A percentile compares a stretch with the other conserved stretches of the same genome.
phyloP scores from a whole-genome alignment of 2,329 filamentous ascomycete species.

The Penicillium sp. region DNA sequence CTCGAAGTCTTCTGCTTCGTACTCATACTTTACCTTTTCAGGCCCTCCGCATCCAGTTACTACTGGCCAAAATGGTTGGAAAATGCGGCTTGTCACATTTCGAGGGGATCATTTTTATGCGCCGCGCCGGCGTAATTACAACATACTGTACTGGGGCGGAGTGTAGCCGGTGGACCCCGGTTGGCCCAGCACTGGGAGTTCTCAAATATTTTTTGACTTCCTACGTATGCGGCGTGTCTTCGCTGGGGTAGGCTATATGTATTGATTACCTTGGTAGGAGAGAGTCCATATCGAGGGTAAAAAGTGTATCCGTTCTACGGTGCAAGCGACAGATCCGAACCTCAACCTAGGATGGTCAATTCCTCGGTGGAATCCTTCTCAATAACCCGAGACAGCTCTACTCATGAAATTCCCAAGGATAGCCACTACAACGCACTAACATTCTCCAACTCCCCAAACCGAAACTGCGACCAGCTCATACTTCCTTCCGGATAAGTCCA shows the following conservation, averaged over 20 bases:
- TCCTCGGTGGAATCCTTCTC: not conserved
- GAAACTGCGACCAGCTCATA: conserved; percentile 57
- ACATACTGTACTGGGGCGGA: not conserved
- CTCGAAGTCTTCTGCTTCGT: not conserved
- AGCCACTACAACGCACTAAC: conserved; percentile 24
- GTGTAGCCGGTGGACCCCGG: not conserved
- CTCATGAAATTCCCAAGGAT: not conserved
- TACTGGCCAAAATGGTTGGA: not conserved
- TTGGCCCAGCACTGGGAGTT: too few species aligned
- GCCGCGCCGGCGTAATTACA: not conserved
- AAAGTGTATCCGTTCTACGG: too few species aligned
- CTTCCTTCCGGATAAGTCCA: conserved; percentile 53
- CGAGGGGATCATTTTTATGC: not conserved
- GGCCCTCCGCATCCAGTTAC: not conserved
- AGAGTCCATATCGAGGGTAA: too few species aligned
- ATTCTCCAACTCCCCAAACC: conserved; percentile 44
- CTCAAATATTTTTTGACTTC: too few species aligned
- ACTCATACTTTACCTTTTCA: not conserved
- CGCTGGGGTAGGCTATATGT: too few species aligned
- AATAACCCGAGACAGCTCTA: not conserved
- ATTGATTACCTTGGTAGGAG: too few species aligned
- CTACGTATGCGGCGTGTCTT: too few species aligned
- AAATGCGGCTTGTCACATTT: not conserved
- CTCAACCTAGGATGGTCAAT: conserved; percentile 1
- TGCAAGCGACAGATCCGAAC: too few species aligned